Evolutionary conservation across 352 stramenopile genomes (phyloP), one percentile per base, ranked within the genome.

Genomic region (Phytophthora megakarya): DNA sequence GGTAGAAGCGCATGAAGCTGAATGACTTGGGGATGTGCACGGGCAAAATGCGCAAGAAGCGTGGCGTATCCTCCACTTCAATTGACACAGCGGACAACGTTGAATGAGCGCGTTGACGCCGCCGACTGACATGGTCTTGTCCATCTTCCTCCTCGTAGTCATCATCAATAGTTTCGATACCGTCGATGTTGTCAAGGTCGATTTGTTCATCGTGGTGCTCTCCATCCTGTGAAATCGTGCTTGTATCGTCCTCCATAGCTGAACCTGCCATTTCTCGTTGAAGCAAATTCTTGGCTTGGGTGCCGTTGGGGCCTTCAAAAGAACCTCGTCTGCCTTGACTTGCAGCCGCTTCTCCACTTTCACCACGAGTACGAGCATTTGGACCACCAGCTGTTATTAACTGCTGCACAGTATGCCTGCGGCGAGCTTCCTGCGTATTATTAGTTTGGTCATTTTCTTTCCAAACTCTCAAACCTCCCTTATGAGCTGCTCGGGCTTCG

Each of bases 1-100:
- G 81, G 62, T 94, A 94, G 19, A 94, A 63, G 1, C 73, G 75
- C 81, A 91, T 86, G 23, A 94, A 94, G 61, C 81, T 81, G 57
- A 88, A 92, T 15, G 83, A 90, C 53, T 90, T 90, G 7, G 86
- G 86, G 30, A 94, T 90, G 55, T 92, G 76, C 2, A 90, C 81
- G 2, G 86, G 81, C 13, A 75, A 48, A 43, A 94, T 89, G 15
- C 77, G 79, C 26, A 92, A 73, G 30, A 92, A 94, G 0, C 86
- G 86, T 19, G 86, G 86, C 10, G 86, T 94, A 47, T 94, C 84
- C 30, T 91, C 77, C 7, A 94, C 79, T 39, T 92, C 86, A 26
- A 90, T 82, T 13, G 85, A 94, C 9, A 78, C 61, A 18, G 73
- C 68, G 5, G 83, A 92, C 43, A 57, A 47, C 18, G 65, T 50